Percentiles rank a stretch among this genome's conserved stretches.
Evolutionary conservation across 768 basidiomycete genomes (phyloP).

Genomic region (Lentinula sp.): DNA sequence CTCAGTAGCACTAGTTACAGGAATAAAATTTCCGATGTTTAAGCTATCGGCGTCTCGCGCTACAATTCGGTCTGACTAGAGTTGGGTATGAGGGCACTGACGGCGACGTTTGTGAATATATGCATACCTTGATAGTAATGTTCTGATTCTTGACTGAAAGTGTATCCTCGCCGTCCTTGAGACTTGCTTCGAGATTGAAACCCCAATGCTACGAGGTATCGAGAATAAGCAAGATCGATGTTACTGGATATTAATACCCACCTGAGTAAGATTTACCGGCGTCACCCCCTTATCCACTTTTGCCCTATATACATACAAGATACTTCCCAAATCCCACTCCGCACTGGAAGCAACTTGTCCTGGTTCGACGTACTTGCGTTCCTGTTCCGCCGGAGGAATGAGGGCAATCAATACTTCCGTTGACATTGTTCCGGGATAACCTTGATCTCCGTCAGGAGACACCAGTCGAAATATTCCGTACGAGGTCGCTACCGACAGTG

Average conservation of each 20-base stretch:
- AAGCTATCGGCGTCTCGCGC: slow-evolving; percentile 45
- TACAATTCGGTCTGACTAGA: slow-evolving; percentile 48
- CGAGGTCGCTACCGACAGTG: slow-evolving; percentile 16
- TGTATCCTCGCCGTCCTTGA: slow-evolving; percentile 33
- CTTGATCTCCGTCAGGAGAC: slow-evolving; percentile 65
- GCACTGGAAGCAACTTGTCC: slow-evolving; percentile 18
- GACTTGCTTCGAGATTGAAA: slow-evolving; percentile 72
- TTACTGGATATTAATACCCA: slow-evolving; percentile 19
- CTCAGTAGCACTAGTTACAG: slow-evolving; percentile 37
- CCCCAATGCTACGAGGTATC: slow-evolving; percentile 60
- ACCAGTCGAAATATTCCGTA: slow-evolving; percentile 51
- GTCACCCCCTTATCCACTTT: slow-evolving; percentile 59
- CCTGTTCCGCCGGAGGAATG: slow-evolving; percentile 29
- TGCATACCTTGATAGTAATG: slow-evolving; percentile 32
- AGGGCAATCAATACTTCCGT: slow-evolving; percentile 54
- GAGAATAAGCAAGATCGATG: neutral
- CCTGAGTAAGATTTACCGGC: slow-evolving; percentile 74
- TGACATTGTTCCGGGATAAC: slow-evolving; percentile 56
- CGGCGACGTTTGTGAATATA: neutral
- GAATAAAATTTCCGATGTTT: slow-evolving; percentile 44
- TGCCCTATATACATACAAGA: slow-evolving; percentile 64
- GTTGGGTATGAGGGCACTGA: neutral
- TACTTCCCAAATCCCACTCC: slow-evolving; percentile 54
- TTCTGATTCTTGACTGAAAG: slow-evolving; percentile 46
- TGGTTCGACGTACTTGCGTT: slow-evolving; percentile 20